Evolutionary conservation across 2,329 filamentous ascomycete species (phyloP).

Genomic region (Penicillium sp.): DNA sequence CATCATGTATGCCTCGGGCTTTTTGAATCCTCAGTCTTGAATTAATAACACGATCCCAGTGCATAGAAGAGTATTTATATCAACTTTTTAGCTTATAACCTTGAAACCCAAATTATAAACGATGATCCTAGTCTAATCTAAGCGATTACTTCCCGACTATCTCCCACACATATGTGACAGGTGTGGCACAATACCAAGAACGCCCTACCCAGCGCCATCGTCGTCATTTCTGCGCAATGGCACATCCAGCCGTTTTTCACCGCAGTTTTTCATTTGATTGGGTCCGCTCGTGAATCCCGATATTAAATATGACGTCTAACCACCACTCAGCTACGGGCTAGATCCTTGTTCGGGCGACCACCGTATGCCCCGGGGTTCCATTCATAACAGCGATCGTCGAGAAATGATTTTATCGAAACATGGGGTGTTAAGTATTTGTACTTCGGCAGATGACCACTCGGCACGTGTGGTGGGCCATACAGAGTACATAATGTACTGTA

Average conservation of each 20-base stretch:
- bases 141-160: too few relatives aligned
- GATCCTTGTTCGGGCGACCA: background rate
- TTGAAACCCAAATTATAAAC: too few relatives aligned
- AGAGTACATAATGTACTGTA: too few relatives aligned
- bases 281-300: background rate
- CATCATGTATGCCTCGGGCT: too few relatives aligned
- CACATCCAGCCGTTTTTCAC: background rate
- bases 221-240: slow-evolving; percentile 14
- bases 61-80: too few relatives aligned
- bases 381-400: background rate
- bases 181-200: too few relatives aligned
- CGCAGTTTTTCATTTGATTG: slow-evolving; percentile 2
- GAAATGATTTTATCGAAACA: background rate
- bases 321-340: background rate
- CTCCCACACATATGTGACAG: too few relatives aligned
- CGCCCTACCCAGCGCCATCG: slow-evolving; percentile 11
- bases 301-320: slow-evolving; percentile 16
- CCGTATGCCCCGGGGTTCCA: background rate
- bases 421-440: background rate
- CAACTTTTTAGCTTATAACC: too few relatives aligned
- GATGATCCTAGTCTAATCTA: too few relatives aligned
- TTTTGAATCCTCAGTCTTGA: too few relatives aligned
- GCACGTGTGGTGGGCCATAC: background rate
- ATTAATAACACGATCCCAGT: too few relatives aligned
- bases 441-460: background rate